A percentile compares a stretch with the other conserved stretches of the same genome.
phyloP scores from a whole-genome alignment of 2,329 filamentous ascomycete species.

The Penicillium crustosum region DNA sequence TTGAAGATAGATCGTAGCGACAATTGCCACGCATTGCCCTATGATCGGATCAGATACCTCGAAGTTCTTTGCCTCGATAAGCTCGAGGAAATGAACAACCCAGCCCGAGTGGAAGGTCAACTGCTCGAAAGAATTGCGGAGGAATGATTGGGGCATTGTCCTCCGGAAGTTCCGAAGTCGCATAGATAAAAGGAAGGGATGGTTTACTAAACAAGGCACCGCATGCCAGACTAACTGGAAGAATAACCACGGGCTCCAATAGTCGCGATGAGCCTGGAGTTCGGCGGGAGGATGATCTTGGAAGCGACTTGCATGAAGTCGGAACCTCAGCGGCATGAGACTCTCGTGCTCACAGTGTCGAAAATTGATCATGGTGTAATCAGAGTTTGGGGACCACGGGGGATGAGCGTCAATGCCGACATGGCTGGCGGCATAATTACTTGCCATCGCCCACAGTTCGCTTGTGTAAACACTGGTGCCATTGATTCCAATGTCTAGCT shows the following conservation, averaged over 20 bases:
- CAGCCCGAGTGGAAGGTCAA: constrained; percentile 49
- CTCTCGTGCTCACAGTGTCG: constrained; percentile 51
- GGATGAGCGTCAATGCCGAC: constrained; percentile 40
- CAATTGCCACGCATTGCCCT: constrained; percentile 48
- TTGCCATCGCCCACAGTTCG: constrained; percentile 48
- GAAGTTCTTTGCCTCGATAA: constrained; percentile 42
- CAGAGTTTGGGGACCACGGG: constrained; percentile 49
- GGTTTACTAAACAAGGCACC: constrained; percentile 51
- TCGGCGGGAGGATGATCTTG: constrained; percentile 38
- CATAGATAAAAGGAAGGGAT: constrained; percentile 51
- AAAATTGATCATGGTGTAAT: constrained; percentile 48
- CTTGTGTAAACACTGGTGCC: constrained; percentile 44
- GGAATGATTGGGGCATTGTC: constrained; percentile 52
- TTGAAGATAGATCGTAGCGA: constrained; percentile 53
- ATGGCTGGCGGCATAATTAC: constrained; percentile 45
- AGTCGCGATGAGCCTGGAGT: constrained; percentile 44
- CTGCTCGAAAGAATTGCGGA: constrained; percentile 51
- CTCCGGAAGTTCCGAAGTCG: constrained; percentile 49
- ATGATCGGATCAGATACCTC: constrained; percentile 46
- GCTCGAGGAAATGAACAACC: constrained; percentile 51
- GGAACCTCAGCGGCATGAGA: constrained; percentile 47
- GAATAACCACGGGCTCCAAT: constrained; percentile 53
- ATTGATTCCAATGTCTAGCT: constrained; percentile 37
- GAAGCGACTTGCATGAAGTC: constrained; percentile 49
- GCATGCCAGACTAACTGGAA: constrained; percentile 51